Base-by-base conservation (phyloP, 345 rosid species). In the Tarenaya hassleriana region DNA sequence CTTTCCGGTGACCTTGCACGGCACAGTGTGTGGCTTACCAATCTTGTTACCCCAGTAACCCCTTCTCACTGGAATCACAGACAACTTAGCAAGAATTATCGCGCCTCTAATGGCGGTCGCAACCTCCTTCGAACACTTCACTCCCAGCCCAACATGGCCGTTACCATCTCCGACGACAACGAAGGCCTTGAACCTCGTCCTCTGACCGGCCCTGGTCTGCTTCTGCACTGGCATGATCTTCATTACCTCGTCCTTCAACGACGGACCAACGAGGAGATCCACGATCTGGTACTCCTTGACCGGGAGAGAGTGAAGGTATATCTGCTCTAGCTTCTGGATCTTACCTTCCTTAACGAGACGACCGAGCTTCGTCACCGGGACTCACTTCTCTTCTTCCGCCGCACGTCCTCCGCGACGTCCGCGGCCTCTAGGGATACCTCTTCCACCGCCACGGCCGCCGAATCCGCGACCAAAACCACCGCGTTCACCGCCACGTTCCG, bases 1-100 rank as follows among this genome's bases (percentile, higher is more conserved):
- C 63, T 83, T 83, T 7, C 88, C 85, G 0, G 87, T 84, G 12
- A 84, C 88, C 73, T 84, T 81, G 8, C 85, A 80, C 35, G 88
- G 85, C 10, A 81, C 88, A 0, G 88, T 81, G 12, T 84, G 92
- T 0, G 88, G 85, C 71, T 52, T 69, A 12, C 88, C 92, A 4
- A 81, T 84, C 78, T 84, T 84, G 56, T 84, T 84, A 5, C 92
- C 92, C 85, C 88, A 81, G 33, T 84, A 84, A 0, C 94, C 94
- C 40, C 94, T 75, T 49, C 92, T 69, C n/a, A 84, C 75, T 0
- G 85, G 88, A 5, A 84, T 76, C 12, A 84, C 81, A 1, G 88
- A 81, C 10, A 81, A 64, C 67, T 84, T 84, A 0, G 85, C 88
- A 35, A 84, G 42, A 1, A 78, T 80, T 3, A 77, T 83, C 0